Evolutionary conservation across 306 rosid species (phyloP), one percentile per base, ranked within the genome.

Genomic region (Casuarina equisetifolia): DNA sequence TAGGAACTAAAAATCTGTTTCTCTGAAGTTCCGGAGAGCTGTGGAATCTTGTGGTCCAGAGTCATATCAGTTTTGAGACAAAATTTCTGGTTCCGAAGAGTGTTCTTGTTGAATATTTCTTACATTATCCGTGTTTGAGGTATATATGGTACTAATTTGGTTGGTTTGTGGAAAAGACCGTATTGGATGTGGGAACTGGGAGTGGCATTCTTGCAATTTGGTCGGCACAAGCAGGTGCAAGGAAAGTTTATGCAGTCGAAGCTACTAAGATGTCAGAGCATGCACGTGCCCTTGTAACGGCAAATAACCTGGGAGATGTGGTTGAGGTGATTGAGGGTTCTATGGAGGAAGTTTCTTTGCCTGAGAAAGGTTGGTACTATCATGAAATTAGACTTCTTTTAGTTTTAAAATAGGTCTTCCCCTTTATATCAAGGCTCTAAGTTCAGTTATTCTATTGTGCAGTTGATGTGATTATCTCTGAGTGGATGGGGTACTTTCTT

Each of bases 401-500:
- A 4, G 70, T 39, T 38, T 45, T 40, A 46, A 39, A 15, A 49
- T 19, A 35, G 62, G 58, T 70, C 78, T 15, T 9, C 9, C 61
- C 59, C 44, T 6, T 53, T 9, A 59, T 68, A 13, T 19, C 70
- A 40, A 15, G 15, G 35, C 50, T 42, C 42, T 25, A 19, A 49
- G 36, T 70, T 52, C 74, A 19, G 79, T 58, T 59, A n/a, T 62
- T 76, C 48, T 79, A 13, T 73, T 72, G 76, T 85, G 81, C 90
- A 92, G 99, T 95, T 76, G 99, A 95, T 71, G 99, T 95, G 70
- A 95, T 95, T 19, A 92, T 95, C 78, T 95, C 99, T 3, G 98
- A 95, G 89, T 95, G 99, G 99, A 95, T 95, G 99, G 99, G 99
- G 67, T 95, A 95, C 83, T 95, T 95, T 84, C 98, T 95, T 74